Evolutionary conservation across 2,329 filamentous ascomycete species (phyloP).

Genomic region (Xylaria multiplex): DNA sequence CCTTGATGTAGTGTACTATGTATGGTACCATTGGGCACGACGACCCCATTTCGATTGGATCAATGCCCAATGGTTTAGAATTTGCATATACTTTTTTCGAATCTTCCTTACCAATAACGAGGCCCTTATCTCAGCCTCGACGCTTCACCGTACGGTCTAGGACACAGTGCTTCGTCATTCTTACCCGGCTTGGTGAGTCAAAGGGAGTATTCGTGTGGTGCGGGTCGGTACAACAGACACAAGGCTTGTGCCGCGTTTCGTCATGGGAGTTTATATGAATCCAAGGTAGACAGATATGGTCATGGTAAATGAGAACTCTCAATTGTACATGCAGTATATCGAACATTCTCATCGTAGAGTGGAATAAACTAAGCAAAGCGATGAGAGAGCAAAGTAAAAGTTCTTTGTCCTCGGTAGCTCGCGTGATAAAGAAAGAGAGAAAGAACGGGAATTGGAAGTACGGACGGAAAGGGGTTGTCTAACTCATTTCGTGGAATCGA

Average conservation of each 20-base stretch:
- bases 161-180: not conserved
- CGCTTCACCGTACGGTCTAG: not conserved
- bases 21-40: conserved; percentile 27
- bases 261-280: not conserved
- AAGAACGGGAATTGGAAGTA: conserved; percentile 1
- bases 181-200: not conserved
- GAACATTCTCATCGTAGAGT: not conserved
- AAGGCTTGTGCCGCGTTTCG: conserved; percentile 4
- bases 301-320: not conserved
- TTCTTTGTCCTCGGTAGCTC: conserved; percentile 9
- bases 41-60: conserved; percentile 11
- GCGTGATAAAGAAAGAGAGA: conserved; percentile 10
- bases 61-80: conserved; percentile 16
- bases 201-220: not conserved
- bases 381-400: not conserved
- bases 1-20: not conserved
- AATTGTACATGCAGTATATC: not conserved
- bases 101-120: conserved; percentile 1
- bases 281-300: too few species aligned
- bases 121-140: conserved; percentile 4
- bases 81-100: not conserved
- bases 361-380: not conserved
- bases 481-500: not conserved
- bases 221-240: not conserved
- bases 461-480: conserved; percentile 16